Evolutionary conservation across 331 rosid species (phyloP).

Genomic region (Quercus tomentella): DNA sequence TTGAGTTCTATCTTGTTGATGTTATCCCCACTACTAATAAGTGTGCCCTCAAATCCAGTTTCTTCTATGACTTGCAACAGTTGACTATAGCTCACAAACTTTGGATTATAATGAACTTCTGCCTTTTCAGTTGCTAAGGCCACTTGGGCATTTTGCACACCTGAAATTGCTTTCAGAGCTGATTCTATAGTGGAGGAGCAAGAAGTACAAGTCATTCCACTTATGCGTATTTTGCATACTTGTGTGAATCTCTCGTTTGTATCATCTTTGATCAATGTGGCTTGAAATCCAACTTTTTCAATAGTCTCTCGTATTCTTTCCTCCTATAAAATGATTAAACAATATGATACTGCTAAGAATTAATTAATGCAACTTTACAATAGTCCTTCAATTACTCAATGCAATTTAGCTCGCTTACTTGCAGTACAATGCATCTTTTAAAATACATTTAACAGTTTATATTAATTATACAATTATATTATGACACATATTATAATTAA

Average conservation of each 20-base stretch:
- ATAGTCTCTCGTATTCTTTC: conserved; percentile 69
- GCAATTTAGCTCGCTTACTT: neutral
- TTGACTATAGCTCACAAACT: conserved; percentile 33
- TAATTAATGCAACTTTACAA: neutral
- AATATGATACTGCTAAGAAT: neutral
- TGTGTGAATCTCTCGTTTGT: conserved; percentile 31
- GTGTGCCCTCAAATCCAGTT: conserved; percentile 58
- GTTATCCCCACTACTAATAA: conserved; percentile 54
- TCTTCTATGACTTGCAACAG: conserved; percentile 45
- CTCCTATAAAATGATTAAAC: conserved; percentile 29
- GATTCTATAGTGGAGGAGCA: conserved; percentile 67
- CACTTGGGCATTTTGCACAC: conserved; percentile 60
- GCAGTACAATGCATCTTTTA: too few species aligned
- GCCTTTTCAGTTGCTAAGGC: conserved; percentile 88
- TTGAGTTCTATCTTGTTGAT: conserved; percentile 59
- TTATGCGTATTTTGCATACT: conserved; percentile 52
- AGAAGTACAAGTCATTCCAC: conserved; percentile 82
- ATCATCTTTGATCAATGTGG: conserved; percentile 37
- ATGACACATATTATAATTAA: too few species aligned
- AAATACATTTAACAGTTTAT: too few species aligned
- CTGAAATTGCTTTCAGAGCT: conserved; percentile 40
- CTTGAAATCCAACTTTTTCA: conserved; percentile 75
- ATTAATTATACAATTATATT: too few species aligned
- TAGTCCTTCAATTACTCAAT: neutral
- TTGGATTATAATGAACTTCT: conserved; percentile 57